Evolutionary conservation across 228 moss, liverwort and hornwort species (phyloP), one percentile per base, ranked within the genome.

Genomic region (Sphagnum magellanicum): DNA sequence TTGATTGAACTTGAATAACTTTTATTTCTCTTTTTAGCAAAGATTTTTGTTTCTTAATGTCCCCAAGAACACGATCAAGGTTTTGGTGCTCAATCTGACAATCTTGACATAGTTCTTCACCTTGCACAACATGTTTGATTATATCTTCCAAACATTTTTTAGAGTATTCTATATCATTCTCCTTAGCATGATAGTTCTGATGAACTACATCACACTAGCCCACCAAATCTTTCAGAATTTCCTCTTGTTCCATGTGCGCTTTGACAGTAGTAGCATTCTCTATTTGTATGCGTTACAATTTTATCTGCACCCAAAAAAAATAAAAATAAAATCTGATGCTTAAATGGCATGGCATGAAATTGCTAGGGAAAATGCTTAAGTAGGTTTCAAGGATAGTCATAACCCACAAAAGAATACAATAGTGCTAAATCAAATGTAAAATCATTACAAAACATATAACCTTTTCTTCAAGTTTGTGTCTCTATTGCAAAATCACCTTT

Each of bases 221-320:
- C 0, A 4, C 14, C 3, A 58, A 10, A 9, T 58, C 10, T 58
- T 10, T 58, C 4, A 4, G 57, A 9, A 1, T 14, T 58, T 58
- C 57, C 57, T 58, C 57, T 14, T 32, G 3, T 32, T 32, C 32
- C 32, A 32, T 32, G 32, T 3, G 3, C 32, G 3, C 32, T 32
- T 32, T 32, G 0, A 1, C 1, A 0, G 1, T 32, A 32, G 1
- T 32, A 32, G 1, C 32, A 1, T 1, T 32, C 1, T 32, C 1
- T 32, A 32, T 32, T 32, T 32, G 32, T 32, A 32, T 32, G 32
- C 1, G 32, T 32, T 32, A 1, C 32, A 32, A 32, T 32, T 32
- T 32, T 32, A 32, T 32, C 32, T 32, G 1, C 32, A 32, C 0
- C 32, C 32, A 32, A 32, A 32, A 32, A 32, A 32, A 1, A 32